Percentiles rank a stretch among this genome's conserved stretches.
Conservation (phyloP, 73 alveolate genomes). For the Vitrella brassicaformis region DNA sequence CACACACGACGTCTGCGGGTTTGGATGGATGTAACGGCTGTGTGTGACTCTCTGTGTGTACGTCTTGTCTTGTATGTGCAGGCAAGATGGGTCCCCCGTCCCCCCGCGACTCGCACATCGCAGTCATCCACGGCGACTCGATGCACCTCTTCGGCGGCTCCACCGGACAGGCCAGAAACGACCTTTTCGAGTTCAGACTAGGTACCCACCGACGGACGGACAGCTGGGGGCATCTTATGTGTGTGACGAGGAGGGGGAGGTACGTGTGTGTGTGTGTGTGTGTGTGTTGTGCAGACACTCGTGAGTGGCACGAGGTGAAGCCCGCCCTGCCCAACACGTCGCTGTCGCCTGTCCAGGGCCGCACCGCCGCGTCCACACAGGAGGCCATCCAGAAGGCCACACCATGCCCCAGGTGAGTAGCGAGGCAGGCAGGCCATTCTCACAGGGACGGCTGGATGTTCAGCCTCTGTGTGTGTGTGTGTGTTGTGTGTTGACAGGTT, state of each 20-base stretch:
- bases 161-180: constrained; percentile 56
- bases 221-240: no score
- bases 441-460: background rate
- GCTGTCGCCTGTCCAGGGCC: no score
- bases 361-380: no score
- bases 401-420: background rate
- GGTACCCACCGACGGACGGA: no score
- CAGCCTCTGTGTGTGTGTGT: background rate
- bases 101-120: constrained; percentile 61
- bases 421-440: background rate
- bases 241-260: no score
- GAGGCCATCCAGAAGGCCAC: no score
- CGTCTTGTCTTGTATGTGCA: constrained; percentile 47
- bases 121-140: constrained; percentile 45
- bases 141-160: constrained; percentile 59
- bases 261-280: no score
- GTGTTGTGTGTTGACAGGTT: constrained; percentile 18
- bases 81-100: constrained; percentile 44
- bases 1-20: constrained; percentile 26
- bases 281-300: no score
- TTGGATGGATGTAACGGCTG: background rate
- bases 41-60: background rate
- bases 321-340: no score
- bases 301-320: no score
- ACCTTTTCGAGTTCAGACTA: constrained; percentile 51